Conservation (phyloP, 352 stramenopile genomes). For the Phytopythium delawarense region DNA sequence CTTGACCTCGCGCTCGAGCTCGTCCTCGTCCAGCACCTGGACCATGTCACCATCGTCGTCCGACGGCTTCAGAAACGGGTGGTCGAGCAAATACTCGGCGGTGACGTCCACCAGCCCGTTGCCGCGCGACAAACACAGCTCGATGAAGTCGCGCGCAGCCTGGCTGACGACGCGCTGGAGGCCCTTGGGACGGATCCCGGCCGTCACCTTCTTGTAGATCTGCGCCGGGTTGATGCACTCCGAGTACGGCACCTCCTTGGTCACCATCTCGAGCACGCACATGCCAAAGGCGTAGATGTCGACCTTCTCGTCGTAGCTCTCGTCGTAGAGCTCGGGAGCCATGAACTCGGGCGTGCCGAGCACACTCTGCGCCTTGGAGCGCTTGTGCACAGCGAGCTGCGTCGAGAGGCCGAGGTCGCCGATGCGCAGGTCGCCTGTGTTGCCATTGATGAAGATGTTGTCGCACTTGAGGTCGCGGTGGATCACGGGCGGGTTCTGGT, state of each 20-base stretch:
- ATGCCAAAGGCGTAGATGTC: conserved; percentile 99
- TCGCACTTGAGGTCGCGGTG: conserved; percentile 94
- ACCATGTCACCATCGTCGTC: conserved; percentile 82
- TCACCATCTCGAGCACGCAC: conserved; percentile 99
- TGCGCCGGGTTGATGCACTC: conserved; percentile 92
- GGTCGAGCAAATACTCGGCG: conserved; percentile 70
- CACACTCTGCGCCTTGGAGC: conserved; percentile 87
- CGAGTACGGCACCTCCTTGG: conserved; percentile 97
- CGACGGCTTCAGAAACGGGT: conserved; percentile 74
- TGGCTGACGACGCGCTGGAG: conserved; percentile 73
- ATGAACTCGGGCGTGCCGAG: conserved; percentile 99
- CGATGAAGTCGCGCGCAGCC: conserved; percentile 75
- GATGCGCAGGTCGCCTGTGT: conserved; percentile 97
- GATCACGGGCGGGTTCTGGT: conserved; percentile 87
- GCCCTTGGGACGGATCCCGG: conserved; percentile 69
- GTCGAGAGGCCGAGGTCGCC: conserved; percentile 94
- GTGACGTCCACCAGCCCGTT: conserved; percentile 80
- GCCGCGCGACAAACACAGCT: conserved; percentile 75
- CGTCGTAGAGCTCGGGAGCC: conserved; percentile 98
- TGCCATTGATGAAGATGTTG: conserved; percentile 99
- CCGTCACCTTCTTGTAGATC: conserved; percentile 91
- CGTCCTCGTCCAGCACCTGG: conserved; percentile 63
- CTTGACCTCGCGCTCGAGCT: conserved; percentile 49
- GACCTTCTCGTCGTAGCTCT: conserved; percentile 97
- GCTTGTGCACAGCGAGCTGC: conserved; percentile 74